These are phyloP conservation scores for Eimeria acervulina DNA, from an alignment of 169 alveolate genomes.

Conservation along the genomic window DNA sequence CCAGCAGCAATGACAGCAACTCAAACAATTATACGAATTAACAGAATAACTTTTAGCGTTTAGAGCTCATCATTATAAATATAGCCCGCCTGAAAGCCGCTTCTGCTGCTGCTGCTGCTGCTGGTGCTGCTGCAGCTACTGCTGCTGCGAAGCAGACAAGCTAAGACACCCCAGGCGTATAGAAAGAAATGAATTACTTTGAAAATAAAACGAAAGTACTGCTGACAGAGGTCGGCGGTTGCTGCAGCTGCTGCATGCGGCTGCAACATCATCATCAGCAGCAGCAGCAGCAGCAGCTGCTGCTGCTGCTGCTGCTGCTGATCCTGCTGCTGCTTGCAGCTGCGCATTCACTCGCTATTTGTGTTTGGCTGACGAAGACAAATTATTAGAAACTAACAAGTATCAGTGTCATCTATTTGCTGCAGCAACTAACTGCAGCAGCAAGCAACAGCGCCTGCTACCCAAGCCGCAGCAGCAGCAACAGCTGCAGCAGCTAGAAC, in stretches of 20 bases:
- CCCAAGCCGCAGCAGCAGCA: background rate
- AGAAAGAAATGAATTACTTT: no score
- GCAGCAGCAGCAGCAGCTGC: slow-evolving; percentile 16
- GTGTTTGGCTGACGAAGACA: background rate
- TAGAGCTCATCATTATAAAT: no score
- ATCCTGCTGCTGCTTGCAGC: background rate
- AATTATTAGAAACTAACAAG: background rate
- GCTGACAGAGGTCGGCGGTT: background rate
- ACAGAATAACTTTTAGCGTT: no score
- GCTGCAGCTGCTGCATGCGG: background rate
- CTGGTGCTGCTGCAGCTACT: background rate
- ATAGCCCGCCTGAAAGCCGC: background rate
- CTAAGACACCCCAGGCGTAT: background rate
- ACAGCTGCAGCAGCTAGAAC: background rate
- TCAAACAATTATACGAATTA: no score
- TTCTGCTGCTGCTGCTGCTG: background rate
- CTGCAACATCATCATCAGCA: background rate
- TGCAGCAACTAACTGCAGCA: slow-evolving; percentile 1
- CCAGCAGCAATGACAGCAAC: no score
- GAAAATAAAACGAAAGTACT: no score
- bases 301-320: background rate
- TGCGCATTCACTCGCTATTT: background rate
- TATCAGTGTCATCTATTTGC: background rate
- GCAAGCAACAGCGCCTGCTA: background rate
- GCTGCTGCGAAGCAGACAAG: background rate